Base-by-base conservation (phyloP, 2,329 filamentous ascomycete genomes). In the Penicillium corylophilum region DNA sequence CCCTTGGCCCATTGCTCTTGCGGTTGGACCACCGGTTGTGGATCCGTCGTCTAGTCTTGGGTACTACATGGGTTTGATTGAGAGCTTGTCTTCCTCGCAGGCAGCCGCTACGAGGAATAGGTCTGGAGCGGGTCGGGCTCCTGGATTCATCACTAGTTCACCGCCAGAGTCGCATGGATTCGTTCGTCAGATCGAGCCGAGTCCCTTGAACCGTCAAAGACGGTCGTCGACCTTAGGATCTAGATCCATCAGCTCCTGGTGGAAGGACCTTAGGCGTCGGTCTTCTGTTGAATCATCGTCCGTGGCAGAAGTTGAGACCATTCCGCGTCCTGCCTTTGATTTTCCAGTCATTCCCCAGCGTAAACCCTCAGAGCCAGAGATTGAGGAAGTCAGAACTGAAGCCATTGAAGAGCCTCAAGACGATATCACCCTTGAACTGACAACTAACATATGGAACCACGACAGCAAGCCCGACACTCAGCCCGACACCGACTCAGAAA, bases 1-100 rank as follows among this genome's bases (percentile, higher is more conserved):
- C 16, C 48, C 46, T 9, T 40, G 50, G 38, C 33, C 54, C 2
- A 44, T 54, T 12, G 20, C 33, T 16, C n/a, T 54, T 12, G 16
- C 33, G 8, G 13, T 43, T 5, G 45, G 42, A 2, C 33, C 39
- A 2, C 16, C 46, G 5, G 9, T 24, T 5, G 16, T 55, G 5
- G 49, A 55, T 8, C 53, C 49, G 2, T 3, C 15, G 1, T 50
- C 46, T 9, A 48, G 31, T 16, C 26, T 55, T 13, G 50, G 26
- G 8, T 39, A 42, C 12, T 48, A 51, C 33, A 49, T 55, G 3
- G 36, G 33, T 20, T 22, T 44, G 12, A 42, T 52, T 9, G 36
- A 45, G 28, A 26, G 22, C 1, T 2, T 18, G 23, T 13, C 29
- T 2, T 49, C 46, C 8, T 42, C 23, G 2, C 40, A 24, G 5